These are phyloP conservation scores for Polygonum maritimum DNA, from an alignment of 148 eudicot species.

Conservation along the genomic window DNA sequence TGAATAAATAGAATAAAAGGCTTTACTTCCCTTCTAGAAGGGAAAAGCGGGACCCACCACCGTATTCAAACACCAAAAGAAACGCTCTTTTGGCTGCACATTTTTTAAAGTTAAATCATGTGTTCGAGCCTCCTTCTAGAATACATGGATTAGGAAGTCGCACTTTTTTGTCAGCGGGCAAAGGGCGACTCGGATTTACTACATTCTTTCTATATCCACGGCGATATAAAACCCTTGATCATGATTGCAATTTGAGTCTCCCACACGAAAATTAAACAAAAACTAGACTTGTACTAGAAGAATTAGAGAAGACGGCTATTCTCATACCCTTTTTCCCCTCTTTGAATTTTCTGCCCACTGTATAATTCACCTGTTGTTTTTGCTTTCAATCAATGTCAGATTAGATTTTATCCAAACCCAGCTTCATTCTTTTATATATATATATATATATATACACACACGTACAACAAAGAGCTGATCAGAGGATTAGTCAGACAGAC, in stretches of 20 bases:
- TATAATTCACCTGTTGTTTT: background rate
- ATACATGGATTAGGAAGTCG: background rate
- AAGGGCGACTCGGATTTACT: background rate
- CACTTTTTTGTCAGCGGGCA: background rate
- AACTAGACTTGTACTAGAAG: background rate
- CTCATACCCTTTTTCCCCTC: background rate
- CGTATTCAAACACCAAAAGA: background rate
- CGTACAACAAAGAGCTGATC: background rate
- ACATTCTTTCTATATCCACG: background rate
- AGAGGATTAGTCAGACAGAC: background rate
- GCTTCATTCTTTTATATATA: background rate
- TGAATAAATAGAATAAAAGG: background rate
- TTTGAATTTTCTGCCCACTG: background rate
- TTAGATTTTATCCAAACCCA: background rate
- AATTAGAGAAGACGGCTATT: background rate
- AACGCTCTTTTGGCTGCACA: background rate
- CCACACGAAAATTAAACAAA: no score
- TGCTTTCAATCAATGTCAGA: no score
- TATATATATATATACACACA: no score
- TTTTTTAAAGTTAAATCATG: background rate
- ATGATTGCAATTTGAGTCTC: no score
- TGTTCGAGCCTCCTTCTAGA: background rate
- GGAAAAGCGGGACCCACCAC: background rate
- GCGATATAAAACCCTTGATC: no score
- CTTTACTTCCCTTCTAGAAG: background rate